Evolutionary conservation across 2,329 filamentous ascomycete species (phyloP).

Genomic region (Sporothrix protearum): DNA sequence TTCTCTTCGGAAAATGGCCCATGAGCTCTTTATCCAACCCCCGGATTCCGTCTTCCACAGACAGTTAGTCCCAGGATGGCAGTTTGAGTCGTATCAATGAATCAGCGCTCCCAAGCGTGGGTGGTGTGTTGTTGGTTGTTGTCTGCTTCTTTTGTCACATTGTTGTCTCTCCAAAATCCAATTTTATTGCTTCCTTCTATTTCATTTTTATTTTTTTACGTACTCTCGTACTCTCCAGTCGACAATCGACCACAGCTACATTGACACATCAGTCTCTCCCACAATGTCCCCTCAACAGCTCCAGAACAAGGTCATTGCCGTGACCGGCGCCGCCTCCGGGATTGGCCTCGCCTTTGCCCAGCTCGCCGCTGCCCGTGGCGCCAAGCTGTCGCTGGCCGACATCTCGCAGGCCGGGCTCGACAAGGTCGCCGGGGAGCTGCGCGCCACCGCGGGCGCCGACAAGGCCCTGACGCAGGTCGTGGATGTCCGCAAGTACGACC

Average conservation of each 20-base stretch:
- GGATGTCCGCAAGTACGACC: conserved; percentile 24
- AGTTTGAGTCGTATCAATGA: conserved; percentile 1
- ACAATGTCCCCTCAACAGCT: conserved; percentile 32
- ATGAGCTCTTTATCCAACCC: conserved; percentile 12
- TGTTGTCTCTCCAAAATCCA: background rate
- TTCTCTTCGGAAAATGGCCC: background rate
- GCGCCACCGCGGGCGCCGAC: background rate
- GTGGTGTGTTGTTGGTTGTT: background rate
- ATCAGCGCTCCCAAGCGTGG: background rate
- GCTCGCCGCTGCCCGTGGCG: conserved; percentile 42
- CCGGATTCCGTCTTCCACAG: background rate
- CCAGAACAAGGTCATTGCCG: conserved; percentile 41
- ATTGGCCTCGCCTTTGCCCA: conserved; percentile 46
- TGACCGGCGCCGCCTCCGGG: conserved; percentile 46
- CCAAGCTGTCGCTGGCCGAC: conserved; percentile 45
- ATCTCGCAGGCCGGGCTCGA: conserved; percentile 38
- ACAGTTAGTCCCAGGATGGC: background rate
- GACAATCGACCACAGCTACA: no score
- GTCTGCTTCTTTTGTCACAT: background rate
- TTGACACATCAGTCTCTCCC: background rate
- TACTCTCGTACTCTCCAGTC: no score
- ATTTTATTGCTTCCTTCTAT: background rate
- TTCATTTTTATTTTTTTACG: background rate
- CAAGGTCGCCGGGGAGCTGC: conserved; percentile 16
- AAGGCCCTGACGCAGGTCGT: background rate